These are phyloP conservation scores for Oenanthe javanica DNA, from an alignment of 140 eudicot genomes.

Conservation along the genomic window DNA sequence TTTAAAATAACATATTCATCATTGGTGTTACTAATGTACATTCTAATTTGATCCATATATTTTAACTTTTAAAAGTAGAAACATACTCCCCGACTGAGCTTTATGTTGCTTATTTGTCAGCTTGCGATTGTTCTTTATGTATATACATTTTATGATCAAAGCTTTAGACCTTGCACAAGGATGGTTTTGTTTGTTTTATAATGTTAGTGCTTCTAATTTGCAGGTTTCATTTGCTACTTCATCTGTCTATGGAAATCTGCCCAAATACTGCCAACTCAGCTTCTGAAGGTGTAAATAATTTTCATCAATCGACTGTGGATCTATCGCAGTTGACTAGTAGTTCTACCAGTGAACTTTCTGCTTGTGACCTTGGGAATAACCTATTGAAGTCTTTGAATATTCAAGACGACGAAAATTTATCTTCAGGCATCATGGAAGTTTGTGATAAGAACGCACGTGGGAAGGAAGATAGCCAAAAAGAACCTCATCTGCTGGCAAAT, in stretches of 20 bases:
- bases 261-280: conserved; percentile 26
- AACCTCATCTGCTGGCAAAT: conserved; percentile 17
- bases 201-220: neutral
- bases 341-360: conserved; percentile 25
- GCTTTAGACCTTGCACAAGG: neutral
- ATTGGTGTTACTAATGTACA: neutral
- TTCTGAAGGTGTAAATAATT: conserved; percentile 30
- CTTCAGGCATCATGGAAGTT: conserved; percentile 16
- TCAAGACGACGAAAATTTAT: conserved; percentile 28
- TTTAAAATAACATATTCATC: neutral
- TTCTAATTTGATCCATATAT: neutral
- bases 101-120: neutral
- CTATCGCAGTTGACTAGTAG: conserved; percentile 20
- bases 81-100: neutral
- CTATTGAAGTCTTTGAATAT: conserved; percentile 33
- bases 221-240: conserved; percentile 19
- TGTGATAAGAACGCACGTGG: conserved; percentile 12
- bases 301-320: conserved; percentile 21
- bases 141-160: neutral
- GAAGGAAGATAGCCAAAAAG: conserved; percentile 22
- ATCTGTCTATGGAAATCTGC: conserved; percentile 44
- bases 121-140: neutral
- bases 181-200: neutral
- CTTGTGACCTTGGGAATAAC: conserved; percentile 36
- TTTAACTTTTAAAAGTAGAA: neutral